These are phyloP conservation scores for Aschersonia sp. DNA, from an alignment of 2,329 filamentous ascomycete genomes.

Conservation along the genomic window DNA sequence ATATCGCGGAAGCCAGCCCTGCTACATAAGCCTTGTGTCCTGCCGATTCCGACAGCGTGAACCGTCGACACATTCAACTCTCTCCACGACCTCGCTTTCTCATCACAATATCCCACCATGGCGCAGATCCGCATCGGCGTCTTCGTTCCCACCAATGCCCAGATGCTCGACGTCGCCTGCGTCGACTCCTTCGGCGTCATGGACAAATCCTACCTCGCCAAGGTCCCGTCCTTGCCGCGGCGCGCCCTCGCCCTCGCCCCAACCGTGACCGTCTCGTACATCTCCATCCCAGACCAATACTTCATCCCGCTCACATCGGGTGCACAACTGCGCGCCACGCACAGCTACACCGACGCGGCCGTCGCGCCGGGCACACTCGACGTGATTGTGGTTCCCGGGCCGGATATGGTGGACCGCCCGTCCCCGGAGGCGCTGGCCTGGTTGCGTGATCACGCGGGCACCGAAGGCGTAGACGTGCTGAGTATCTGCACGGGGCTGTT, in stretches of 20 bases:
- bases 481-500: conserved; percentile 36
- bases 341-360: conserved; percentile 27
- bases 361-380: conserved; percentile 35
- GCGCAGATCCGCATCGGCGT: conserved; percentile 29
- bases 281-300: conserved; percentile 23
- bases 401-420: conserved; percentile 22
- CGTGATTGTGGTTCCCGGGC: conserved; percentile 32
- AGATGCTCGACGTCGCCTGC: conserved; percentile 35
- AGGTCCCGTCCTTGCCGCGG: conserved; percentile 16
- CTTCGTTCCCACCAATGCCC: conserved; percentile 29
- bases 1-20: too few relatives aligned
- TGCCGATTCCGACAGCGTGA: not conserved
- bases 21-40: too few relatives aligned
- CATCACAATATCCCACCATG: not conserved
- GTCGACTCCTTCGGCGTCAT: conserved; percentile 34
- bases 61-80: not conserved
- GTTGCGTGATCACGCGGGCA: conserved; percentile 24
- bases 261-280: conserved; percentile 28
- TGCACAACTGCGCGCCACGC: conserved; percentile 22
- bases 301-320: conserved; percentile 24
- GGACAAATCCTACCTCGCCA: conserved; percentile 27
- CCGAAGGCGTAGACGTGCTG: conserved; percentile 29
- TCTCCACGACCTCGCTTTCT: not conserved
- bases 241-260: conserved; percentile 26
- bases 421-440: conserved; percentile 23